These are phyloP conservation scores for Fusarium brevicatenulatum DNA, from an alignment of 2,329 filamentous ascomycete genomes.

Conservation along the genomic window DNA sequence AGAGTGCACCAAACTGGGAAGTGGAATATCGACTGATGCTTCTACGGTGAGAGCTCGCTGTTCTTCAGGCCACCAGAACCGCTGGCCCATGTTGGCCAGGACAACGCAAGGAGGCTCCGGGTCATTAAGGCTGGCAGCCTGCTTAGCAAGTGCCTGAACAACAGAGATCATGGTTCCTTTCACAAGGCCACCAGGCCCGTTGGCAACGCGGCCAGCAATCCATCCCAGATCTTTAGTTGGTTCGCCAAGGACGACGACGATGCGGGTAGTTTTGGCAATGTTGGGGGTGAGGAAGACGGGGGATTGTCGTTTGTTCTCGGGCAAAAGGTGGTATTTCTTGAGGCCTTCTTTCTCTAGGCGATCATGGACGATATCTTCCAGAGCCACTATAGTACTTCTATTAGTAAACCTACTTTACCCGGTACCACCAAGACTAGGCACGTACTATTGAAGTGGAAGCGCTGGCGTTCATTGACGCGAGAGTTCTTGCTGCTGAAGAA, in stretches of 20 bases:
- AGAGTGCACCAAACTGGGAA: conserved; percentile 70
- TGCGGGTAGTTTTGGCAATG: conserved; percentile 65
- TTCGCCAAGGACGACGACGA: conserved; percentile 82
- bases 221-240: conserved; percentile 77
- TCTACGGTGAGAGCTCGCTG: conserved; percentile 67
- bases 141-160: conserved; percentile 57
- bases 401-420: neutral
- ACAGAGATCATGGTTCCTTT: conserved; percentile 77
- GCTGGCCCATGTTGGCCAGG: conserved; percentile 80
- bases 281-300: conserved; percentile 71
- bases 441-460: conserved; percentile 78
- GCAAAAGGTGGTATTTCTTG: conserved; percentile 62
- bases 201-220: conserved; percentile 74
- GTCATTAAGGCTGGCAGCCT: conserved; percentile 49
- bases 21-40: conserved; percentile 68
- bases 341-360: conserved; percentile 73
- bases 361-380: conserved; percentile 67
- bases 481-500: conserved; percentile 78
- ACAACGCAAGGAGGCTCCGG: conserved; percentile 67
- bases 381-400: conserved; percentile 62
- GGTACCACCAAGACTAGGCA: conserved; percentile 4
- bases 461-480: conserved; percentile 80
- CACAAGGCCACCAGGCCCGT: conserved; percentile 72
- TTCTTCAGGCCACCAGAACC: conserved; percentile 77
- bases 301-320: conserved; percentile 64